phyloP scores from a whole-genome alignment of 495 filamentous ascomycete species.

The Umbilicaria muhlenbergii region DNA sequence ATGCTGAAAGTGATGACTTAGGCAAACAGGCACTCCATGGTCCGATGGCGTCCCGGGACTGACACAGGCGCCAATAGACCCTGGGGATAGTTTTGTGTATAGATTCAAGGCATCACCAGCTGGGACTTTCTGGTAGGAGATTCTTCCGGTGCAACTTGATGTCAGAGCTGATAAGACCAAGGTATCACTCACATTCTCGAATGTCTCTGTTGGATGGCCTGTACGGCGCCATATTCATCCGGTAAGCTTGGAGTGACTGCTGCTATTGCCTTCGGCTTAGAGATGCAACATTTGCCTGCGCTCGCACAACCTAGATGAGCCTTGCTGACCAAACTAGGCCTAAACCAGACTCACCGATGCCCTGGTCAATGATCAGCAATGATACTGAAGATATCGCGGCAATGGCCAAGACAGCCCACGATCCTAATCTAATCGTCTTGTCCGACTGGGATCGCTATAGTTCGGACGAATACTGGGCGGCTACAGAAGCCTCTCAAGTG shows the following conservation, averaged over 20 bases:
- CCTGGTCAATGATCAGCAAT: constrained; percentile 28
- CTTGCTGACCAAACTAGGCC: constrained; percentile 14
- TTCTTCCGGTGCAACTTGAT: neutral
- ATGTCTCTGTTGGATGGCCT: constrained; percentile 33
- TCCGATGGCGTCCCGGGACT: constrained; percentile 36
- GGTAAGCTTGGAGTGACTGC: constrained; percentile 2
- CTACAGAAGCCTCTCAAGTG: constrained; percentile 20
- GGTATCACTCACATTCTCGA: constrained; percentile 33
- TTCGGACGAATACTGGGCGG: constrained; percentile 26
- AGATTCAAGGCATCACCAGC: constrained; percentile 28
- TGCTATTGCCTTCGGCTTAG: constrained; percentile 10
- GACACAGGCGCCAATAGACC: constrained; percentile 25
- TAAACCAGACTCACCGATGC: constrained; percentile 18
- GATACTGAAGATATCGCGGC: constrained; percentile 21
- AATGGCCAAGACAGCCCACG: constrained; percentile 26
- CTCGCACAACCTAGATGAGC: neutral
- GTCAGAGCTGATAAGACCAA: neutral
- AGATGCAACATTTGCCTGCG: neutral
- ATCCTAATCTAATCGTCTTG: constrained; percentile 28
- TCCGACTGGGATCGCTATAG: constrained; percentile 37
- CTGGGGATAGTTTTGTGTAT: constrained; percentile 28
- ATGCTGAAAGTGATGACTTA: constrained; percentile 1
- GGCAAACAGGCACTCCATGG: constrained; percentile 25
- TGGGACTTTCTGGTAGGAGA: constrained; percentile 28
- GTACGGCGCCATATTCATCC: constrained; percentile 33